Evolutionary conservation across 805 yeast species (phyloP), one percentile per base, ranked within the genome.

Genomic region (Nakazawaea ambrosiae): DNA sequence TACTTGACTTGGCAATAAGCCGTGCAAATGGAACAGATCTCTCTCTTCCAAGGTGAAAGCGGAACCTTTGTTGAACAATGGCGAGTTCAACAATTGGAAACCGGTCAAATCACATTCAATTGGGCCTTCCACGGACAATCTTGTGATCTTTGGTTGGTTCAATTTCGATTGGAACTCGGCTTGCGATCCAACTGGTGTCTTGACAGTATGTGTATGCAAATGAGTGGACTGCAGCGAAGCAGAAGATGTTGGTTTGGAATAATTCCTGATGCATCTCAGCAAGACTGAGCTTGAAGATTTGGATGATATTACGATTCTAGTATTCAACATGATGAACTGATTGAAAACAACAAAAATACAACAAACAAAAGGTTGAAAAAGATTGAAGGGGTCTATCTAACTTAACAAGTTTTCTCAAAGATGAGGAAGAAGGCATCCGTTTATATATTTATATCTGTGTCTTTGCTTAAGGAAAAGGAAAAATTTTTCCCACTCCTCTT

Each of bases 1-100:
- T 20, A 86, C 81, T 46, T 75, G 80, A 1, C 92, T 74, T 3
- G 98, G 98, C 26, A 90, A 67, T 43, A 90, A 66, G 11, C 96
- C 97, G 14, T 66, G 67, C 34, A 90, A 66, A 12, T 78, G 81
- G 60, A 90, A 90, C 2, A 84, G 84, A 8, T 70, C 65, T 54
- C 97, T 74, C 62, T 90, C 98, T 45, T 84, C 89, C 14, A 60
- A 50, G 5, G 92, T 77, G 59, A 92, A 92, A 1, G 96, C 97
- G n/a, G 96, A 81, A 26, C 97, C 97, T 58, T 92, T 90, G 66
- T 90, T 90, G 64, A 83, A 85, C 28, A 82, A 64, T 0, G 97
- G 88, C n/a, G 95, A 82, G 57, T 88, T 87, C 46, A 90, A 69
- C 39, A 90, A 61, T 45, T 81, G 84, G 60, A 79, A 81, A 2